Evolutionary conservation across 2,329 filamentous ascomycete genomes (phyloP).

Genomic region (Nemania sp.): DNA sequence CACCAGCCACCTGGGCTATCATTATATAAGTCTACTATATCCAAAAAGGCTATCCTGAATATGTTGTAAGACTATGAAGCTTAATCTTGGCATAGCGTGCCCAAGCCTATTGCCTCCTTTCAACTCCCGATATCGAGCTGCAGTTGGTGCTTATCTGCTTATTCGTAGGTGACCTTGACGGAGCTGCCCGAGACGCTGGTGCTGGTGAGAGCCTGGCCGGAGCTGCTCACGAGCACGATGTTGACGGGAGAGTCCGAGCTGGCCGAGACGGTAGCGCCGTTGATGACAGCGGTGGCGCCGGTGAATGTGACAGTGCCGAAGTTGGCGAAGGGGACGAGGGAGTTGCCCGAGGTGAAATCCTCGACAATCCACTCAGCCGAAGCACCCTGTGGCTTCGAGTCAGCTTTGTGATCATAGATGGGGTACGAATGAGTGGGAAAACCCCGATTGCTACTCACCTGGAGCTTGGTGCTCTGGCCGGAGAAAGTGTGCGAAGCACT

Average conservation of each 20-base stretch:
- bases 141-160: background rate
- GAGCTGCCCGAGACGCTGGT: slow-evolving; percentile 11
- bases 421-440: background rate
- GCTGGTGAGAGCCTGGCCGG: slow-evolving; percentile 10
- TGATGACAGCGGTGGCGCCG: slow-evolving; percentile 17
- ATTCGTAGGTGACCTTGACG: slow-evolving; percentile 13
- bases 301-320: slow-evolving; percentile 24
- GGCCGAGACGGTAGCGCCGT: slow-evolving; percentile 16
- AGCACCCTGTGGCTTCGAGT: slow-evolving; percentile 4
- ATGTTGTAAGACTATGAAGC: background rate
- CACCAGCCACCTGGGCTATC: background rate
- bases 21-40: background rate
- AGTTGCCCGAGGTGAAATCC: slow-evolving; percentile 15
- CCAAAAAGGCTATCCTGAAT: background rate
- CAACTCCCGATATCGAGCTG: background rate
- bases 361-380: slow-evolving; percentile 25
- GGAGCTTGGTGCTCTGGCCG: slow-evolving; percentile 19
- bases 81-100: background rate
- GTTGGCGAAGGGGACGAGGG: slow-evolving; percentile 23
- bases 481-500: slow-evolving; percentile 21
- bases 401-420: background rate
- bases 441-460: slow-evolving; percentile 3
- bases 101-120: background rate
- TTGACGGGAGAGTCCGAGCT: slow-evolving; percentile 10
- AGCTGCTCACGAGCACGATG: slow-evolving; percentile 16